Percentiles rank a stretch among this genome's conserved stretches.
These are phyloP conservation scores for Fusarium austroafricanum DNA, from an alignment of 2,329 filamentous ascomycete species.

Conservation along the genomic window DNA sequence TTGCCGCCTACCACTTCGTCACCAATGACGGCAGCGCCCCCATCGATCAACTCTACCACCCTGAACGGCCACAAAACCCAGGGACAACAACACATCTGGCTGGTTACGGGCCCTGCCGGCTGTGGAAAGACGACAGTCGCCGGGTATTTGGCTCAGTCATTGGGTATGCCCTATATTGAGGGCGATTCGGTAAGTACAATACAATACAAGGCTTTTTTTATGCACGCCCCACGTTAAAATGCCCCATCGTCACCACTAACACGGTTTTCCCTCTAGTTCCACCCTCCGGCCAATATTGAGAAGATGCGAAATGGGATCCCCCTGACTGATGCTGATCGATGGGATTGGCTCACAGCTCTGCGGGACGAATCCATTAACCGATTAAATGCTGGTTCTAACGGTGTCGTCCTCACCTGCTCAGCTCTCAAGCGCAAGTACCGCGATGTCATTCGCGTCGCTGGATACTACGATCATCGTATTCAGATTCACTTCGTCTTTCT, in stretches of 20 bases:
- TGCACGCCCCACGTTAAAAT: slow-evolving; percentile 6
- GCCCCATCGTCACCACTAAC: slow-evolving; percentile 40
- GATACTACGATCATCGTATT: slow-evolving; percentile 79
- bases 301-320: slow-evolving; percentile 91
- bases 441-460: slow-evolving; percentile 86
- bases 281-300: slow-evolving; percentile 81
- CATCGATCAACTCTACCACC: slow-evolving; percentile 47
- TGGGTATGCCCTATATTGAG: slow-evolving; percentile 78
- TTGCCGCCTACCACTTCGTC: slow-evolving; percentile 39
- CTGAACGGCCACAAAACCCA: slow-evolving; percentile 47
- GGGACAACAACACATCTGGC: slow-evolving; percentile 77
- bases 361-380: slow-evolving; percentile 73
- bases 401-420: slow-evolving; percentile 96
- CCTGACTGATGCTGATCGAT: slow-evolving; percentile 91
- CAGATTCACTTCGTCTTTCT: slow-evolving; percentile 94
- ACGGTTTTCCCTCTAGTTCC: slow-evolving; percentile 66
- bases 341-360: slow-evolving; percentile 92
- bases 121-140: slow-evolving; percentile 84
- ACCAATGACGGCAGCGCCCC: slow-evolving; percentile 37
- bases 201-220: slow-evolving; percentile 5
- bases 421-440: slow-evolving; percentile 97
- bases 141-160: slow-evolving; percentile 69
- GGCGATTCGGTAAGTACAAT: slow-evolving; percentile 74
- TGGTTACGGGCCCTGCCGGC: slow-evolving; percentile 82
- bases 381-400: slow-evolving; percentile 67